Percentiles rank a stretch among this genome's conserved stretches.
phyloP scores from a whole-genome alignment of 2,329 filamentous ascomycete genomes.

The Aureobasidium zeae region DNA sequence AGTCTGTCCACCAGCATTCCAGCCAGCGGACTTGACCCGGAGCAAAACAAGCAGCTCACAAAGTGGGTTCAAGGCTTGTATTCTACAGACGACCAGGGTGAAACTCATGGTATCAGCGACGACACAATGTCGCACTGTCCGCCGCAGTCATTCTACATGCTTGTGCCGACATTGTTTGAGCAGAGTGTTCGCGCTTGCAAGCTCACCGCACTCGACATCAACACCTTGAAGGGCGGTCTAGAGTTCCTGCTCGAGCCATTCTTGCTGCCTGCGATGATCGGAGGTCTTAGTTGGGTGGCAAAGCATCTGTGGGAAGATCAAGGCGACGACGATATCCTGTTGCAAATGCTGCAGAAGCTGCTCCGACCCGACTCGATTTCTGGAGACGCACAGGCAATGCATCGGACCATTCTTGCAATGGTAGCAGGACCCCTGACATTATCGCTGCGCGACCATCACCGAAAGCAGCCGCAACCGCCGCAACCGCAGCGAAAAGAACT shows the following conservation, averaged over 20 bases:
- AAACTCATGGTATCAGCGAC: conserved; percentile 59
- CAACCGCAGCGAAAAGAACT: conserved; percentile 57
- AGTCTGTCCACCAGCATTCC: conserved; percentile 49
- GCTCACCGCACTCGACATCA: conserved; percentile 55
- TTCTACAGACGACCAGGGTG: conserved; percentile 50
- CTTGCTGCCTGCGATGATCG: conserved; percentile 66
- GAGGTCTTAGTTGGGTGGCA: conserved; percentile 62
- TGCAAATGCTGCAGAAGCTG: conserved; percentile 64
- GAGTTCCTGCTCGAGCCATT: conserved; percentile 77
- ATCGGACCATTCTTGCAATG: conserved; percentile 61
- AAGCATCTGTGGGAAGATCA: conserved; percentile 58
- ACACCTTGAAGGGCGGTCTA: conserved; percentile 63
- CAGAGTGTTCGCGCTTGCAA: conserved; percentile 64
- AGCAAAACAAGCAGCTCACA: conserved; percentile 56
- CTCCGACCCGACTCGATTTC: conserved; percentile 62
- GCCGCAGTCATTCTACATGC: conserved; percentile 71
- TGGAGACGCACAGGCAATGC: conserved; percentile 61
- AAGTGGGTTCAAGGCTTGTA: conserved; percentile 74
- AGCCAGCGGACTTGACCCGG: conserved; percentile 53
- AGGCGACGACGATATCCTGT: conserved; percentile 56
- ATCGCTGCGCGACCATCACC: conserved; percentile 57
- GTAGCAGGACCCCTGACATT: conserved; percentile 60
- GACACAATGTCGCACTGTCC: conserved; percentile 74
- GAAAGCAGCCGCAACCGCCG: conserved; percentile 56
- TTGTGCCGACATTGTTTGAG: conserved; percentile 67